A percentile compares a stretch with the other conserved stretches of the same genome.
phyloP scores from a whole-genome alignment of 2,329 filamentous ascomycete species.

The Aureobasidium zeae region DNA sequence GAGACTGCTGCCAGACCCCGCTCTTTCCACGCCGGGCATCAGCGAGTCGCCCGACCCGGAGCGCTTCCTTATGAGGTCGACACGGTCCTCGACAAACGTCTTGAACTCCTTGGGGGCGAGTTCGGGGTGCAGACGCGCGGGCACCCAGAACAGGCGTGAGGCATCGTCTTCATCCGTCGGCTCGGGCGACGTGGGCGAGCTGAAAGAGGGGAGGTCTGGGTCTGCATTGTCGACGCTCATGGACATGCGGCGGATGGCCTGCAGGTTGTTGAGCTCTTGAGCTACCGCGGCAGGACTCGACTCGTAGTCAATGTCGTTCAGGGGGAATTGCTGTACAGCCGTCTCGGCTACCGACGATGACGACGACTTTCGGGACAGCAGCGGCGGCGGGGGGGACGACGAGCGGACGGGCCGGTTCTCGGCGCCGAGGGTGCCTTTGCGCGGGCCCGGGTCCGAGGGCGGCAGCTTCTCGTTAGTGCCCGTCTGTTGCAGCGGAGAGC shows the following conservation, averaged over 20 bases:
- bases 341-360: slow-evolving; percentile 29
- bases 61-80: slow-evolving; percentile 77
- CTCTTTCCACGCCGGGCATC: slow-evolving; percentile 48
- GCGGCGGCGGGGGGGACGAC: slow-evolving; percentile 32
- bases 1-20: slow-evolving; percentile 51
- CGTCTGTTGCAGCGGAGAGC: slow-evolving; percentile 26
- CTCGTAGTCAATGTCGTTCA: slow-evolving; percentile 82
- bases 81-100: slow-evolving; percentile 86
- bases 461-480: slow-evolving; percentile 28
- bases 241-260: slow-evolving; percentile 82
- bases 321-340: slow-evolving; percentile 45
- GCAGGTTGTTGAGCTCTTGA: slow-evolving; percentile 84
- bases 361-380: slow-evolving; percentile 28
- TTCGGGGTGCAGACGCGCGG: slow-evolving; percentile 86
- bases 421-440: slow-evolving; percentile 17
- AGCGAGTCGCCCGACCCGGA: slow-evolving; percentile 60
- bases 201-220: slow-evolving; percentile 67
- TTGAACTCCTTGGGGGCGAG: slow-evolving; percentile 94
- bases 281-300: slow-evolving; percentile 82
- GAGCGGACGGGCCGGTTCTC: slow-evolving; percentile 12
- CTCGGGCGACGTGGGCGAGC: slow-evolving; percentile 56
- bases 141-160: slow-evolving; percentile 88
- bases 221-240: slow-evolving; percentile 74
- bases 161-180: slow-evolving; percentile 77
- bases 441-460: slow-evolving; percentile 14